A percentile compares a stretch with the other conserved stretches of the same genome.
These are phyloP conservation scores for Boechera divaricarpa DNA, from an alignment of 345 rosid species.

Conservation along the genomic window DNA sequence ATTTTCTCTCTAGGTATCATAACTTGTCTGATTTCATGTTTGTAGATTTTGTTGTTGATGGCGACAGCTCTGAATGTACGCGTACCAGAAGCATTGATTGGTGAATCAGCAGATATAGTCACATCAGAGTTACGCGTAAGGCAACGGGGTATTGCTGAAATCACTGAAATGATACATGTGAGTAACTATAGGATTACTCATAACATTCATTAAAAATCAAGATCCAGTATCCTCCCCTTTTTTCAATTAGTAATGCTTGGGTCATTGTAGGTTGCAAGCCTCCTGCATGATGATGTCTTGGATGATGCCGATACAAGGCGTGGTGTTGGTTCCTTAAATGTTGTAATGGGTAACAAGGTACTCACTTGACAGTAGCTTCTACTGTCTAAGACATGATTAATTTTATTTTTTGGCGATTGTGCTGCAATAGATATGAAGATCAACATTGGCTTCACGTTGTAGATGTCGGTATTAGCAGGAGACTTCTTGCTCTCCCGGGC, in stretches of 20 bases:
- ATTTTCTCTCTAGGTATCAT: not conserved
- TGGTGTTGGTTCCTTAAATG: constrained; percentile 85
- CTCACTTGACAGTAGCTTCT: constrained; percentile 9
- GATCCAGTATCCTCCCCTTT: not conserved
- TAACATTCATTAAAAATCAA: not conserved
- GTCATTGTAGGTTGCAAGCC: constrained; percentile 76
- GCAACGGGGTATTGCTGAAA: constrained; percentile 83
- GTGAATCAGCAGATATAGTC: constrained; percentile 42
- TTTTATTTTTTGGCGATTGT: constrained; percentile 3
- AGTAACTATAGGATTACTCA: constrained; percentile 43
- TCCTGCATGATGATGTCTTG: constrained; percentile 93
- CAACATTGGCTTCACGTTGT: constrained; percentile 38
- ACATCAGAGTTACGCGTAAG: constrained; percentile 71
- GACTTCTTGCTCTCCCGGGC: constrained; percentile 95
- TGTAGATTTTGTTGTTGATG: constrained; percentile 84
- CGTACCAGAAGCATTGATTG: constrained; percentile 48
- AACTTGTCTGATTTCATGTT: constrained; percentile 5
- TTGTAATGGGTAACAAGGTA: constrained; percentile 95
- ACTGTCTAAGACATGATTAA: not conserved
- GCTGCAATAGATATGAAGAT: constrained; percentile 5
- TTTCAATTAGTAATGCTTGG: constrained; percentile 6
- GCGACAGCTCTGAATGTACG: constrained; percentile 73
- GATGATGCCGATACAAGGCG: constrained; percentile 96
- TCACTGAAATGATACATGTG: constrained; percentile 97
- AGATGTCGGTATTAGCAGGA: constrained; percentile 92